phyloP scores from a whole-genome alignment of 2,329 filamentous ascomycete genomes.

The Elsinoe necatrix region DNA sequence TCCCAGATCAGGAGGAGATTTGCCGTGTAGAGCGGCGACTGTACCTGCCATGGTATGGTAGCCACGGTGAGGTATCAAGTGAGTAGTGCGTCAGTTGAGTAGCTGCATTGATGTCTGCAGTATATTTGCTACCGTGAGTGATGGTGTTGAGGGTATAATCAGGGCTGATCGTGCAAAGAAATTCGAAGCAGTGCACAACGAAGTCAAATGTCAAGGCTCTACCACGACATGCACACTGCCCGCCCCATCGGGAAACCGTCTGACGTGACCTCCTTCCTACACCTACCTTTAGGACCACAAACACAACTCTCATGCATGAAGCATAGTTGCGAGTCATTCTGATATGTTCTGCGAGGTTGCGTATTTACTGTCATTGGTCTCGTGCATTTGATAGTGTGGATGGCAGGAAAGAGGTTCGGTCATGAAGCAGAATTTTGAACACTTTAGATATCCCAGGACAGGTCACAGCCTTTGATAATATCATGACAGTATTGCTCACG shows the following conservation, averaged over 20 bases:
- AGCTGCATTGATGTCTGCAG: not conserved
- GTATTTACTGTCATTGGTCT: not conserved
- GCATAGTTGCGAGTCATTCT: not conserved
- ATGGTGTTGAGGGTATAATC: not conserved
- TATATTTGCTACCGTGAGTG: not conserved
- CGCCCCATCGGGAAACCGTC: conserved; percentile 13
- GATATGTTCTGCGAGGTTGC: not conserved
- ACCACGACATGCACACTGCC: conserved; percentile 8
- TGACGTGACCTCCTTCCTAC: conserved; percentile 8
- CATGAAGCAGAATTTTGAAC: not conserved
- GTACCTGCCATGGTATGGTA: conserved; percentile 13
- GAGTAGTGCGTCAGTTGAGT: not conserved
- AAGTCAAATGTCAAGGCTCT: conserved; percentile 14
- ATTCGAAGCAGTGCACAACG: not conserved
- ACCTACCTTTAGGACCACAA: not conserved
- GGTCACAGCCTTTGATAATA: not conserved
- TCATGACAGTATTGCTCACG: too few relatives aligned
- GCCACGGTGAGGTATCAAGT: not conserved
- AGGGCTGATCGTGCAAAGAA: not conserved
- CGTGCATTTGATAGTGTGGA: not conserved
- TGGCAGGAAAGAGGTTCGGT: not conserved
- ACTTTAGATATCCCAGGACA: not conserved
- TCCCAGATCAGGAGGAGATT: conserved; percentile 9
- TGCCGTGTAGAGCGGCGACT: conserved; percentile 12
- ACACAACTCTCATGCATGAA: not conserved